phyloP scores from a whole-genome alignment of 2,329 filamentous ascomycete genomes.

The Tolypocladium nubicola region DNA sequence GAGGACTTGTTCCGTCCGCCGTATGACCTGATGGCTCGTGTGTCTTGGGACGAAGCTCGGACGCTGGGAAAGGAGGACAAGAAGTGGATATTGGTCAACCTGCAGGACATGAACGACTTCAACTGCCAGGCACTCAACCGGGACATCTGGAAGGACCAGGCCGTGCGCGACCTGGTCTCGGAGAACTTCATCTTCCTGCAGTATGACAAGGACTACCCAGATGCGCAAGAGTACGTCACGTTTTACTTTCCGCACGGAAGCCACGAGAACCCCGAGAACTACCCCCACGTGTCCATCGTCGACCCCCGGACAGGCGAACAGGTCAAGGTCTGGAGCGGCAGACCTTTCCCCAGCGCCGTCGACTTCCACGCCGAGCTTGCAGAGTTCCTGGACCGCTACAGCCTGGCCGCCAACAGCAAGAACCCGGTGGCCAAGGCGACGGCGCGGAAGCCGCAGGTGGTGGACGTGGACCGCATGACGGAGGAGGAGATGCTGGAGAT shows the following conservation, averaged over 20 bases:
- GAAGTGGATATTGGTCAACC: conserved; percentile 93
- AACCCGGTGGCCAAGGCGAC: conserved; percentile 70
- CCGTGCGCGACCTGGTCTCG: conserved; percentile 67
- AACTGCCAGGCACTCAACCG: conserved; percentile 90
- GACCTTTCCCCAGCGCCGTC: conserved; percentile 60
- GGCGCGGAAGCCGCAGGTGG: conserved; percentile 54
- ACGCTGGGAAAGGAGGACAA: conserved; percentile 75
- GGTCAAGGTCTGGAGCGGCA: conserved; percentile 89
- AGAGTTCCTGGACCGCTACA: conserved; percentile 96
- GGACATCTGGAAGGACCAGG: conserved; percentile 86
- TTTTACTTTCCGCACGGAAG: conserved; percentile 71
- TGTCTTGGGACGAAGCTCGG: conserved; percentile 76
- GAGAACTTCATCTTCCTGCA: conserved; percentile 97
- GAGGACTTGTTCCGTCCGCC: conserved; percentile 90
- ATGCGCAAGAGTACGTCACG: conserved; percentile 70
- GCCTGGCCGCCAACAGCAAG: conserved; percentile 75
- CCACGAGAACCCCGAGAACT: conserved; percentile 76
- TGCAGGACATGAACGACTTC: conserved; percentile 89
- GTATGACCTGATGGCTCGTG: conserved; percentile 73
- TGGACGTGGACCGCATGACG: conserved; percentile 80
- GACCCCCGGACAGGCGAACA: conserved; percentile 94
- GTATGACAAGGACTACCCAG: conserved; percentile 75
- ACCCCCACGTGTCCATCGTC: conserved; percentile 91
- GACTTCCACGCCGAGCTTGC: conserved; percentile 88
- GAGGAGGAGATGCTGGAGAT: conserved; percentile 97